Base-by-base conservation (phyloP, 2,329 filamentous ascomycete genomes). In the Neocucurbitaria cava region DNA sequence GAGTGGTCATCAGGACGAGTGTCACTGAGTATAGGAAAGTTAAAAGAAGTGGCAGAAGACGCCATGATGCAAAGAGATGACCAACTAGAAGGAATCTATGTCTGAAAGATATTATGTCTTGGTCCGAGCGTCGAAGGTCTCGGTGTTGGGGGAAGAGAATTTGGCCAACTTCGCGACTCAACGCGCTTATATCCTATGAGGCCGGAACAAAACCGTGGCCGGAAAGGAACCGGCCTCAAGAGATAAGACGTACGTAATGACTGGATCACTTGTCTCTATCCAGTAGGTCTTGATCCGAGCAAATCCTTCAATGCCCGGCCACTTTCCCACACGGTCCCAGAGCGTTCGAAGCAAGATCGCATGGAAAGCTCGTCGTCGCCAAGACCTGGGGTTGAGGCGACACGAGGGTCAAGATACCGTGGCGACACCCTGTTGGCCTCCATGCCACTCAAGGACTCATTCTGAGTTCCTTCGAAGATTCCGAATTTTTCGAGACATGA, bases 21-120 rank as follows among this genome's bases (percentile, higher is more conserved):
- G 77, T 89, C 87, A 52, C 81, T 77, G 39, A 91, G 81, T 76
- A 91, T 84, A 49, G 81, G 77, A 72, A 90, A 90, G 58, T 73
- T 52, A 47, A 76, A 75, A n/a, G 59, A 51, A 40, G 67, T 55
- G 28, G 36, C 11, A 7, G 36, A 40, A n/a, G 59, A 49, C 49
- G 66, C 46, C 69, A 74, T 73, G 43, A 30, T 89, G 87, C 33
- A 23, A 42, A 40, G 31, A 50, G 45, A 6, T 48, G 24, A 17
- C 28, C 24, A 39, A 59, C 8, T 47, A 46, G 20, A 9, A 42
- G 46, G 28, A 3, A 26, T 46, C 44, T 48, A 39, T 18, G n/a
- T 23, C 20, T 18, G 18, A 11, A 39, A 40, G 23, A 20, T 33
- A 20, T 43, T 28, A 30, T 23, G 28, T 45, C 2, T 36, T 50